phyloP scores from a whole-genome alignment of 495 filamentous ascomycete genomes.

The Coniosporium apollinis region DNA sequence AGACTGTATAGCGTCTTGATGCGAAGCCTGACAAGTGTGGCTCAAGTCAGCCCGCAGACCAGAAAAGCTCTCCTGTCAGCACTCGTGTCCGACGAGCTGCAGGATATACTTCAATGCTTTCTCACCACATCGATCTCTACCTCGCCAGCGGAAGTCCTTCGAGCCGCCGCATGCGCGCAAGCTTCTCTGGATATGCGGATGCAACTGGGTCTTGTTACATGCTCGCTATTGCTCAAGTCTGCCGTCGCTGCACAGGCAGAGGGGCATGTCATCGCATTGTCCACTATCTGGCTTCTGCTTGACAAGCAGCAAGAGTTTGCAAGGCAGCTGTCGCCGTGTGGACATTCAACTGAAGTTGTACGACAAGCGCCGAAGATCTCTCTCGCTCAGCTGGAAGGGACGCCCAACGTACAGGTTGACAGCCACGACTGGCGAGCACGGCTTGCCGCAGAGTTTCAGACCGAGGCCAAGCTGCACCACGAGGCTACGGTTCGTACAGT shows the following conservation, averaged over 20 bases:
- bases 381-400: not conserved
- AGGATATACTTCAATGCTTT: conserved; percentile 2
- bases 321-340: conserved; percentile 5
- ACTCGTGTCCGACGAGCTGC: conserved; percentile 3
- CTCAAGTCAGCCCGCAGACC: not conserved
- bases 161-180: not conserved
- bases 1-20: not conserved
- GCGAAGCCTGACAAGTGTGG: not conserved
- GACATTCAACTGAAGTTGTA: conserved; percentile 4
- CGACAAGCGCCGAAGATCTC: not conserved
- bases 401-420: not conserved
- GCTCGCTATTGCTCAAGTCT: conserved; percentile 14
- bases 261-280: conserved; percentile 5
- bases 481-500: conserved; percentile 30
- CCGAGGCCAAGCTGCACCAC: conserved; percentile 15
- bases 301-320: conserved; percentile 5
- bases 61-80: conserved; percentile 2
- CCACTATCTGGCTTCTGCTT: conserved; percentile 5
- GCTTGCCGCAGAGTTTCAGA: conserved; percentile 1
- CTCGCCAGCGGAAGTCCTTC: not conserved
- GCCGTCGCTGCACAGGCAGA: conserved; percentile 11
- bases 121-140: not conserved
- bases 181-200: not conserved
- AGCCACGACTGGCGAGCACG: conserved; percentile 27
- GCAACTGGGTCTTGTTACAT: conserved; percentile 4